These are phyloP conservation scores for Mallotus nudiflorus DNA, from an alignment of 345 rosid genomes.

Conservation along the genomic window DNA sequence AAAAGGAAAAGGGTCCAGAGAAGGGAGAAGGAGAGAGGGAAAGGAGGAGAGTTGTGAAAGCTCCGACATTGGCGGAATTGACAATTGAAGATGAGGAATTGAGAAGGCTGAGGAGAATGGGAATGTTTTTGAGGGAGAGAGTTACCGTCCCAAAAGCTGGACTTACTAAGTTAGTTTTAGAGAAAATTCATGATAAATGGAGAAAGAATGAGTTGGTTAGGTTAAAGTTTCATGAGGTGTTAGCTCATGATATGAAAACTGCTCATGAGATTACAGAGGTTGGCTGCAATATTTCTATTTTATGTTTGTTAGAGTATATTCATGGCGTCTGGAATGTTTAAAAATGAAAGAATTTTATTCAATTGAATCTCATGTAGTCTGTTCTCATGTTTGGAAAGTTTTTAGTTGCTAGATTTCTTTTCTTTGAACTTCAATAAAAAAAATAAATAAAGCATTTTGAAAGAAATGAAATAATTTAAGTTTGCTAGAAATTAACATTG, in stretches of 20 bases:
- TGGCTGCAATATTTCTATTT: slow-evolving; percentile 13
- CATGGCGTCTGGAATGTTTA: too few species aligned
- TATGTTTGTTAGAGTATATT: not conserved
- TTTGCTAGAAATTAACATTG: too few species aligned
- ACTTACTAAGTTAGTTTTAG: slow-evolving; percentile 70
- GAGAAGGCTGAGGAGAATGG: slow-evolving; percentile 71
- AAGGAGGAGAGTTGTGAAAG: slow-evolving; percentile 51
- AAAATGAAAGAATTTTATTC: too few species aligned
- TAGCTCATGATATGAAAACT: slow-evolving; percentile 90
- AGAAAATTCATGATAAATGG: slow-evolving; percentile 92
- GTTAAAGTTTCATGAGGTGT: slow-evolving; percentile 92
- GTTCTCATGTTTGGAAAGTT: too few species aligned
- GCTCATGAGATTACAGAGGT: slow-evolving; percentile 97
- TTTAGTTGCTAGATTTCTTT: too few species aligned
- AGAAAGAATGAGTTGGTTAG: slow-evolving; percentile 90
- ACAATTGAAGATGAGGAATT: slow-evolving; percentile 88
- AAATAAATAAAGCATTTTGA: too few species aligned
- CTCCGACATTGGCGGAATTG: slow-evolving; percentile 88
- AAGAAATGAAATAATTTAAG: too few species aligned
- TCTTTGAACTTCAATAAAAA: too few species aligned
- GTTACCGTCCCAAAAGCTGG: slow-evolving; percentile 89
- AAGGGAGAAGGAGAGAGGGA: slow-evolving; percentile 16
- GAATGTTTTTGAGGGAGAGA: slow-evolving; percentile 81
- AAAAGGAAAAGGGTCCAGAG: slow-evolving; percentile 30
- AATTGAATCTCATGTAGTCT: too few species aligned